These are phyloP conservation scores for Geotrichum histeridarum DNA, from an alignment of 1,139 yeast species.

Conservation along the genomic window DNA sequence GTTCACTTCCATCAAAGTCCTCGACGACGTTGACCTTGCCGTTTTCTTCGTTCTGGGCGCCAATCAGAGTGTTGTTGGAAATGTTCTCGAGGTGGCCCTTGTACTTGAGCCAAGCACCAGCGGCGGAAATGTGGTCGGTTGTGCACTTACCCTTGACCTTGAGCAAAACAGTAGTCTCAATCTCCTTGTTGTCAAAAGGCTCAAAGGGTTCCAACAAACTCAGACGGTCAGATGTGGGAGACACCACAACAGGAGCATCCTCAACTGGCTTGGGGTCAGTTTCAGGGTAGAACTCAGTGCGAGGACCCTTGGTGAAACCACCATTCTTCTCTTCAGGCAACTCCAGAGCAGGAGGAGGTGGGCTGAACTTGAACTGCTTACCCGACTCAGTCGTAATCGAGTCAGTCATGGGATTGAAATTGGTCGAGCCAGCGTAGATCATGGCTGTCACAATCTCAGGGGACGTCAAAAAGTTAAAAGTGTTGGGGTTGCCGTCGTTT, in stretches of 20 bases:
- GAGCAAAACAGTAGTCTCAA: conserved; percentile 66
- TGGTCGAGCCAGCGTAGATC: conserved; percentile 87
- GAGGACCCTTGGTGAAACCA: conserved; percentile 74
- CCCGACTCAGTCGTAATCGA: conserved; percentile 63
- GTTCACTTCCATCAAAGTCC: conserved; percentile 72
- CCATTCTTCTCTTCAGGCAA: conserved; percentile 51
- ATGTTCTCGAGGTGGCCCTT: conserved; percentile 96
- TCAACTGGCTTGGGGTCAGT: conserved; percentile 59
- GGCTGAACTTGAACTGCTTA: conserved; percentile 61
- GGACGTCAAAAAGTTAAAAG: conserved; percentile 93
- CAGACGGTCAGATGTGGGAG: conserved; percentile 73
- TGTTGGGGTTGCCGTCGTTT: conserved; percentile 95
- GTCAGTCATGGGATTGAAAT: conserved; percentile 83
- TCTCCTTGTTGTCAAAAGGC: conserved; percentile 81
- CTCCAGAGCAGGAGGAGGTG: conserved; percentile 78
- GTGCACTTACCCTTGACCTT: conserved; percentile 98
- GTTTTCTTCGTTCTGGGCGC: conserved; percentile 94
- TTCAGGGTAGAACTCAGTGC: conserved; percentile 73
- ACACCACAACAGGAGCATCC: conserved; percentile 60
- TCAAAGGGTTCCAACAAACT: conserved; percentile 85
- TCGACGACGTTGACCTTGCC: conserved; percentile 90
- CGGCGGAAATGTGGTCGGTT: conserved; percentile 97
- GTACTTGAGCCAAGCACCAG: conserved; percentile 98
- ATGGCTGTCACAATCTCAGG: conserved; percentile 96
- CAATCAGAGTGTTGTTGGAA: conserved; percentile 89